Evolutionary conservation across 2,329 filamentous ascomycete species (phyloP), one percentile per base, ranked within the genome.

Genomic region (Pseudogymnoascus sp.): DNA sequence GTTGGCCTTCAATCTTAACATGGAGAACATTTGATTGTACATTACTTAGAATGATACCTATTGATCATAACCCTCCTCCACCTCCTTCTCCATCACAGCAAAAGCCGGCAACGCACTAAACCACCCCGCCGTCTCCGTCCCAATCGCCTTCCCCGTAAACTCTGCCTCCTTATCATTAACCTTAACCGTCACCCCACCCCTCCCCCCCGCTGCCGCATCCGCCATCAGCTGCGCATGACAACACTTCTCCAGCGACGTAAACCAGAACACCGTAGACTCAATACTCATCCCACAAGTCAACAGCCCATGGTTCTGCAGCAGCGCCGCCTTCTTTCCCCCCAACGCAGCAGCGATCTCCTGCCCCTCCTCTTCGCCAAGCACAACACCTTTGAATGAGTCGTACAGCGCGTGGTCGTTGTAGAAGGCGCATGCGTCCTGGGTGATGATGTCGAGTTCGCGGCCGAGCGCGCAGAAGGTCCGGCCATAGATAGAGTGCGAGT

Each of bases 61-160:
- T 56, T 56, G 34, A 56, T 56, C 28, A 5, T 56, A 56, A 34
- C 49, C 49, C 59, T 60, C 36, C 59, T 60, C 38, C 9, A 60
- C 38, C 75, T 88, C 84, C 71, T 81, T 81, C 69, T 87, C 82
- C 66, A 88, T 83, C 42, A 90, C 75, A 76, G 90, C 88, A 75
- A 91, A 91, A 66, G 87, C 68, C 14, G 88, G 88, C 76, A 86
- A 87, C 5, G 86, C 88, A 68, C 81, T 85, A 71, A 91, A 92
- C 79, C 83, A 91, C 0, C 88, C 88, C 0, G 84, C 86, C 36
- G 73, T 70, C 14, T 82, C 78, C 0, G 78, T 82, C 0, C 89
- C 89, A 2, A 91, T 78, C 0, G 83, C 80, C 74, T 87, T 84
- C 69, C 84, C 86, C 0, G 89, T 91, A 69, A 83, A 89, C 14